Percentiles rank a stretch among this genome's conserved stretches.
Evolutionary conservation across 78 protist species (phyloP).

Genomic region (Protostelium mycophagum): DNA sequence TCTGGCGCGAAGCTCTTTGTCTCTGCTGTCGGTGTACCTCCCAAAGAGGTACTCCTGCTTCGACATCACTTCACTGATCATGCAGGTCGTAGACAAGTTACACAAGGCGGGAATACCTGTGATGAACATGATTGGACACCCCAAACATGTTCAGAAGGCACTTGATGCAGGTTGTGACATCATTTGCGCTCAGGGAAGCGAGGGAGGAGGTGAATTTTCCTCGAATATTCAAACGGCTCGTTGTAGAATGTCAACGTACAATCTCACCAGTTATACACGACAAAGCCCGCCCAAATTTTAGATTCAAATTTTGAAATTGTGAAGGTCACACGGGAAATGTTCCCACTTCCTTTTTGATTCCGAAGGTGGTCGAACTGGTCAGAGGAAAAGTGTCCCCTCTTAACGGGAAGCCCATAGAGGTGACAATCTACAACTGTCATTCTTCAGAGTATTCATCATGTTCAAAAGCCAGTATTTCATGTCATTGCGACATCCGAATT

Average conservation of each 20-base stretch:
- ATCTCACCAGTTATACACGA: not conserved
- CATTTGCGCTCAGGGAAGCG: conserved; percentile 1
- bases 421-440: too few relatives aligned
- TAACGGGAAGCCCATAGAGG: not conserved
- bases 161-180: not conserved
- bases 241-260: too few relatives aligned
- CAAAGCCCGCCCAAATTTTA: too few relatives aligned
- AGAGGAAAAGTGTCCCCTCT: not conserved
- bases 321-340: not conserved
- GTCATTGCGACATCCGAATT: not conserved
- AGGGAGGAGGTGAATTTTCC: not conserved
- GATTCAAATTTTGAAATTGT: too few relatives aligned
- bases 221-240: too few relatives aligned
- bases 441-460: not conserved
- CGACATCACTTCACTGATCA: not conserved
- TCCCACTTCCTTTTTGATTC: not conserved
- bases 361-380: not conserved
- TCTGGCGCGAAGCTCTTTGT: not conserved
- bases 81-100: not conserved
- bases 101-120: not conserved
- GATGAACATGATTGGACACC: not conserved
- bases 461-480: not conserved
- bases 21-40: not conserved
- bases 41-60: not conserved
- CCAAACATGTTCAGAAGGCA: not conserved